phyloP scores from a whole-genome alignment of 2,329 filamentous ascomycete genomes.

The Exutisphaerella laricina region DNA sequence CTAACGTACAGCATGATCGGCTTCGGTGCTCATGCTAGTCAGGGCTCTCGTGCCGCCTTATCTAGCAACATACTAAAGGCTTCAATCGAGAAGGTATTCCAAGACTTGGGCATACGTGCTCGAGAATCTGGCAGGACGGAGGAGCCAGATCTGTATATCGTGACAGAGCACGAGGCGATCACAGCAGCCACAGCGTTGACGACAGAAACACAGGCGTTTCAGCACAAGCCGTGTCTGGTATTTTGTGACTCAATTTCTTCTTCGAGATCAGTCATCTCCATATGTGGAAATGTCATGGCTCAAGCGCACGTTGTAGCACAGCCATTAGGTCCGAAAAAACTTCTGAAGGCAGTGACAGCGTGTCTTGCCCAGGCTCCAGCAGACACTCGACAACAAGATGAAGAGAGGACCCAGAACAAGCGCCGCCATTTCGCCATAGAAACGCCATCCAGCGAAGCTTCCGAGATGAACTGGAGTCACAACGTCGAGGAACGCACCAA shows the following conservation, averaged over 20 bases:
- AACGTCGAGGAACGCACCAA: not conserved
- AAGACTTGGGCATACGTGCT: slow-evolving; percentile 3
- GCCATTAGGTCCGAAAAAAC: slow-evolving; percentile 20
- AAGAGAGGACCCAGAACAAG: not conserved
- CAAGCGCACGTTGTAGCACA: slow-evolving; percentile 11
- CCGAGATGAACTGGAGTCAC: slow-evolving; percentile 3
- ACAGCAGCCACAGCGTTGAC: not conserved
- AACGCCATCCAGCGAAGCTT: slow-evolving; percentile 3
- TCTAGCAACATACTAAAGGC: slow-evolving; percentile 2
- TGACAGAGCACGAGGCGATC: not conserved
- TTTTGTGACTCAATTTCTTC: slow-evolving; percentile 4
- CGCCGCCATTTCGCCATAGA: not conserved
- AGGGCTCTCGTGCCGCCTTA: slow-evolving; percentile 1
- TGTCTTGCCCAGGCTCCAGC: slow-evolving; percentile 5
- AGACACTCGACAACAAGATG: not conserved
- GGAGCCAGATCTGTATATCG: not conserved
- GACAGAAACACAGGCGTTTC: not conserved
- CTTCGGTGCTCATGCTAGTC: slow-evolving; percentile 1
- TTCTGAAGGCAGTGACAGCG: slow-evolving; percentile 9
- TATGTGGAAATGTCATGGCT: not conserved
- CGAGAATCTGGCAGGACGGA: not conserved
- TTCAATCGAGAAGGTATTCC: slow-evolving; percentile 7
- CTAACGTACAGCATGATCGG: slow-evolving; percentile 3
- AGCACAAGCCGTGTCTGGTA: not conserved
- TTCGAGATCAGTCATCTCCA: not conserved